These are phyloP conservation scores for Juglanconis sp. DNA, from an alignment of 2,329 filamentous ascomycete genomes.

Conservation along the genomic window DNA sequence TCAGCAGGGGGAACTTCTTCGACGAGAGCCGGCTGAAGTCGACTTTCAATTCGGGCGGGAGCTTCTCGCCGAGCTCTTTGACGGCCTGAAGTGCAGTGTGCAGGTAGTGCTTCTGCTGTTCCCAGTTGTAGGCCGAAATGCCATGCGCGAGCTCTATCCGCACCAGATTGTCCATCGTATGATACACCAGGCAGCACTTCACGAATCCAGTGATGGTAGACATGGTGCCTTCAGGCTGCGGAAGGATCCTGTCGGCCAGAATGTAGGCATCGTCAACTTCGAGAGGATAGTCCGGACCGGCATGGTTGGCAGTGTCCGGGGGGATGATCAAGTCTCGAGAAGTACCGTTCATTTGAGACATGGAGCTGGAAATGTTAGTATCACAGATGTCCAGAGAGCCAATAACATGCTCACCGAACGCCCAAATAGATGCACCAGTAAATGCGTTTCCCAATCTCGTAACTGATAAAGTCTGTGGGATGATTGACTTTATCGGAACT, in stretches of 20 bases:
- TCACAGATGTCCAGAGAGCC: background rate
- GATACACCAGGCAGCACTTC: constrained; percentile 72
- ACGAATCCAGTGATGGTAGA: constrained; percentile 79
- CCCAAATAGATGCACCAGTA: constrained; percentile 83
- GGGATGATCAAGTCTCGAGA: constrained; percentile 72
- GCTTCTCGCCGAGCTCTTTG: constrained; percentile 63
- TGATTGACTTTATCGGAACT: constrained; percentile 39
- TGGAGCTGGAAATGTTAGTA: constrained; percentile 50
- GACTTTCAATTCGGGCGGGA: constrained; percentile 62
- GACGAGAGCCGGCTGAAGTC: constrained; percentile 43
- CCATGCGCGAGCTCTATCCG: constrained; percentile 83
- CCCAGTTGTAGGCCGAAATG: constrained; percentile 72
- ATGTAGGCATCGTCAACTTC: constrained; percentile 86
- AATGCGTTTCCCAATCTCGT: constrained; percentile 72
- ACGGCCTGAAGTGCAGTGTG: constrained; percentile 67
- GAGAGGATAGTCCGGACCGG: constrained; percentile 74
- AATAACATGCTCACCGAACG: constrained; percentile 49
- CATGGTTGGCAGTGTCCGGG: constrained; percentile 70
- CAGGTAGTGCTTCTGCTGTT: constrained; percentile 71
- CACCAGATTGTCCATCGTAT: constrained; percentile 73
- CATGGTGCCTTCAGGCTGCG: constrained; percentile 64
- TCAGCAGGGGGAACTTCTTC: constrained; percentile 31
- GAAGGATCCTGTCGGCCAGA: constrained; percentile 64
- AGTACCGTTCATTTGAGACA: constrained; percentile 72
- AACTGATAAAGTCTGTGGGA: constrained; percentile 65